These are phyloP conservation scores for Penicillium sp. DNA, from an alignment of 2,329 filamentous ascomycete species.

Conservation along the genomic window DNA sequence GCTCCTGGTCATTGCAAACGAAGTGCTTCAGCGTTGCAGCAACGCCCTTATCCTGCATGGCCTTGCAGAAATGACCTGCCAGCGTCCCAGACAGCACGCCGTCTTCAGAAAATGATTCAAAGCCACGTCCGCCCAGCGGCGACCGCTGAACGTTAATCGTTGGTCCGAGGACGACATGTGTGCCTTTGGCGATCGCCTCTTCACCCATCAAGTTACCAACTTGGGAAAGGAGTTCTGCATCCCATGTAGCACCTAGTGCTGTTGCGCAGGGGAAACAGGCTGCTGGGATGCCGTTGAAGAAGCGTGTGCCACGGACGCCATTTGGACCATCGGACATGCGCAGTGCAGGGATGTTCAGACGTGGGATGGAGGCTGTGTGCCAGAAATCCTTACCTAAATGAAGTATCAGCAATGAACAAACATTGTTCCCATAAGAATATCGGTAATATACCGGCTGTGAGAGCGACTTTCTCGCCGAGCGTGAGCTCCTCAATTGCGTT, in stretches of 20 bases:
- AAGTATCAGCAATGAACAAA: not conserved
- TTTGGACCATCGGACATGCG: slow-evolving; percentile 72
- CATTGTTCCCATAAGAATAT: not conserved
- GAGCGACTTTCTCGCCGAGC: slow-evolving; percentile 59
- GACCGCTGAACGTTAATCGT: slow-evolving; percentile 82
- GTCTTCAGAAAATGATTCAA: slow-evolving; percentile 85
- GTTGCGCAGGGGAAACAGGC: slow-evolving; percentile 79
- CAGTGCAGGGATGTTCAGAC: slow-evolving; percentile 64
- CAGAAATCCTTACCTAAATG: slow-evolving; percentile 60
- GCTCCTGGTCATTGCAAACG: slow-evolving; percentile 50
- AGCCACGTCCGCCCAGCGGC: slow-evolving; percentile 80
- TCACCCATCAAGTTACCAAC: slow-evolving; percentile 71
- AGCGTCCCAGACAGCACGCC: slow-evolving; percentile 74
- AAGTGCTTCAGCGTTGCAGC: slow-evolving; percentile 75
- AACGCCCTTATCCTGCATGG: slow-evolving; percentile 71
- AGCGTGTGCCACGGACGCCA: slow-evolving; percentile 67
- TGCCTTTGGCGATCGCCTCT: slow-evolving; percentile 72
- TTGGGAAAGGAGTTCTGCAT: slow-evolving; percentile 67
- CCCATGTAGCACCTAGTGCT: slow-evolving; percentile 78
- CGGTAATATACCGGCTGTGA: slow-evolving; percentile 34
- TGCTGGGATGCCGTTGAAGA: slow-evolving; percentile 68
- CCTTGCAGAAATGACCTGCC: slow-evolving; percentile 70
- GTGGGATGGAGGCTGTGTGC: slow-evolving; percentile 65
- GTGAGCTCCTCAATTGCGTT: slow-evolving; percentile 56
- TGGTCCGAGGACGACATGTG: slow-evolving; percentile 72